These are phyloP conservation scores for Epicoccum nigrum DNA, from an alignment of 2,329 filamentous ascomycete species.

Conservation along the genomic window DNA sequence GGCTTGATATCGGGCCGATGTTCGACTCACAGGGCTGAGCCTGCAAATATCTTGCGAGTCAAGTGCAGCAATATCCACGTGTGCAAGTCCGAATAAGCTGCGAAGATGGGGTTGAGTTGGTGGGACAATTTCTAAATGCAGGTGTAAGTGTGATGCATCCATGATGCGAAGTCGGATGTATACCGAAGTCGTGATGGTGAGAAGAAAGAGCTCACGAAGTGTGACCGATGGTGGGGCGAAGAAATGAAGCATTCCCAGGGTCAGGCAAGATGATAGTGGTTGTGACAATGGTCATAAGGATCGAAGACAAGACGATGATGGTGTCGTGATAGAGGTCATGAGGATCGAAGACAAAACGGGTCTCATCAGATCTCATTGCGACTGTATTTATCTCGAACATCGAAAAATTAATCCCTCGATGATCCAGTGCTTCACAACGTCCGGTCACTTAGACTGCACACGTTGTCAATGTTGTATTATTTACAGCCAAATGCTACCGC, in stretches of 20 bases:
- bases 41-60: constrained; percentile 4
- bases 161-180: constrained; percentile 1
- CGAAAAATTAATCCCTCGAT: no score
- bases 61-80: constrained; percentile 3
- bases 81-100: background rate
- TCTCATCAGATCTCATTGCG: no score
- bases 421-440: no score
- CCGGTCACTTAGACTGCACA: no score
- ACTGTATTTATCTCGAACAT: no score
- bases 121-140: background rate
- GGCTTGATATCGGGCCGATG: constrained; percentile 10
- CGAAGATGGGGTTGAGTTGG: background rate
- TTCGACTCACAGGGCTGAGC: constrained; percentile 9
- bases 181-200: background rate
- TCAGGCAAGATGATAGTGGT: background rate
- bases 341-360: no score
- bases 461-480: no score
- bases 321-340: no score
- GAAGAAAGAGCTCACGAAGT: background rate
- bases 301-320: background rate
- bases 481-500: no score
- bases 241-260: background rate
- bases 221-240: constrained; percentile 3
- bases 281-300: background rate
- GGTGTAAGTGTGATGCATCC: background rate